Evolutionary conservation across 345 rosid species (phyloP).

Genomic region (Theobroma cacao): DNA sequence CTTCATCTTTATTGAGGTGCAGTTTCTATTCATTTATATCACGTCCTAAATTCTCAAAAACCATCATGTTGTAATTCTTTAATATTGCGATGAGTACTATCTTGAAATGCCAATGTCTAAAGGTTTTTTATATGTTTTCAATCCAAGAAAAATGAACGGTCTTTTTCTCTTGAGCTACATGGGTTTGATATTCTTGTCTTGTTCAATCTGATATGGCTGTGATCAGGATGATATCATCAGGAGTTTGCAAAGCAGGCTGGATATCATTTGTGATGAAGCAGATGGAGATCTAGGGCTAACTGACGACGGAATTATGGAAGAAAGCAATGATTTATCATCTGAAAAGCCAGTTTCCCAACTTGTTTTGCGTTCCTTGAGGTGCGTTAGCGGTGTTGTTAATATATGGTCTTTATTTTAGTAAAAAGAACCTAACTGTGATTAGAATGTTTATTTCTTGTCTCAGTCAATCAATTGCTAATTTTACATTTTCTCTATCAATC

Average conservation of each 20-base stretch:
- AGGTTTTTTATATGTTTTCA: neutral
- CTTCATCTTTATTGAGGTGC: neutral
- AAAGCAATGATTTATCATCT: slow-evolving; percentile 22
- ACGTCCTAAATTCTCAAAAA: neutral
- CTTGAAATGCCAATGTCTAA: neutral
- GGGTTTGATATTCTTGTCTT: neutral
- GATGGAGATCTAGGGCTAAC: slow-evolving; percentile 44
- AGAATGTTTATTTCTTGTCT: neutral
- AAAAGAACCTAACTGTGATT: neutral
- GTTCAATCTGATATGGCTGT: neutral
- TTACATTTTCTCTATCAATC: neutral
- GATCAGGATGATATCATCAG: slow-evolving; percentile 75
- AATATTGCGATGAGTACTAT: neutral
- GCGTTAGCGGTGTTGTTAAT: slow-evolving; percentile 18
- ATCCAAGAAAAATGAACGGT: neutral
- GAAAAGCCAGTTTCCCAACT: slow-evolving; percentile 41
- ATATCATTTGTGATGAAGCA: slow-evolving; percentile 74
- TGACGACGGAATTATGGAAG: slow-evolving; percentile 30
- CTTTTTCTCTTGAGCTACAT: neutral
- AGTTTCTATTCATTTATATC: neutral
- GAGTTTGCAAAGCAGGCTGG: slow-evolving; percentile 86
- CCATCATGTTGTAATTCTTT: neutral
- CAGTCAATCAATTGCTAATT: neutral
- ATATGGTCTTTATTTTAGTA: slow-evolving; percentile 9
- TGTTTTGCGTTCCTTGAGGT: slow-evolving; percentile 53